A percentile compares a stretch with the other conserved stretches of the same genome.
These are phyloP conservation scores for Tuber microsphaerosporum DNA, from an alignment of 495 filamentous ascomycete genomes.

Conservation along the genomic window DNA sequence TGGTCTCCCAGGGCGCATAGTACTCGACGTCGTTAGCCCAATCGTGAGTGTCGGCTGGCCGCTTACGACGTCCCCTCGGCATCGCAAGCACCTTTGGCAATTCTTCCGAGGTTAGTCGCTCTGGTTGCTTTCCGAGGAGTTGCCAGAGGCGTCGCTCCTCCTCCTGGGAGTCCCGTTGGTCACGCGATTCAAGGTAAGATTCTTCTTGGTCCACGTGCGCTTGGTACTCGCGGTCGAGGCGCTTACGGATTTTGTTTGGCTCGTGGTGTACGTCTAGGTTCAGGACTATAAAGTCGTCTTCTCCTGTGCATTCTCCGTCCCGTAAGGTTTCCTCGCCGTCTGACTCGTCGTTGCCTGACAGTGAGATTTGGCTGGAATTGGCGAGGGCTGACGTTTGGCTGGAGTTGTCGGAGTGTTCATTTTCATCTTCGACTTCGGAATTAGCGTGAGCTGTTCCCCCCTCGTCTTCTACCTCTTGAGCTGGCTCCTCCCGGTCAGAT, in stretches of 20 bases:
- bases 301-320: too few species aligned
- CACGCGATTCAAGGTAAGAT: slow-evolving; percentile 21
- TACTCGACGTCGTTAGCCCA: slow-evolving; percentile 35
- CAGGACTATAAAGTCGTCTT: neutral
- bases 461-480: neutral
- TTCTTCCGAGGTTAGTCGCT: neutral
- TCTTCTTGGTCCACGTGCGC: slow-evolving; percentile 21
- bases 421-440: neutral
- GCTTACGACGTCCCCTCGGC: slow-evolving; percentile 11
- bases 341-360: neutral
- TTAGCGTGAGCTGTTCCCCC: neutral
- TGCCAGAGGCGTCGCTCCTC: slow-evolving; percentile 31
- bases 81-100: neutral
- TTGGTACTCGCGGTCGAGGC: neutral
- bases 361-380: neutral
- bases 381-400: neutral
- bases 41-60: slow-evolving; percentile 17
- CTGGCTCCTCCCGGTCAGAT: neutral
- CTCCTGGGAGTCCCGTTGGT: slow-evolving; percentile 15
- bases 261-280: neutral
- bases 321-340: neutral
- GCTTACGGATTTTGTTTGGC: neutral
- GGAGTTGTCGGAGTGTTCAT: slow-evolving; percentile 8
- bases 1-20: slow-evolving; percentile 32
- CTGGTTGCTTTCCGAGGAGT: slow-evolving; percentile 21